Evolutionary conservation across 2,329 filamentous ascomycete genomes (phyloP), one percentile per base, ranked within the genome.

Genomic region (Colletotrichum horii): DNA sequence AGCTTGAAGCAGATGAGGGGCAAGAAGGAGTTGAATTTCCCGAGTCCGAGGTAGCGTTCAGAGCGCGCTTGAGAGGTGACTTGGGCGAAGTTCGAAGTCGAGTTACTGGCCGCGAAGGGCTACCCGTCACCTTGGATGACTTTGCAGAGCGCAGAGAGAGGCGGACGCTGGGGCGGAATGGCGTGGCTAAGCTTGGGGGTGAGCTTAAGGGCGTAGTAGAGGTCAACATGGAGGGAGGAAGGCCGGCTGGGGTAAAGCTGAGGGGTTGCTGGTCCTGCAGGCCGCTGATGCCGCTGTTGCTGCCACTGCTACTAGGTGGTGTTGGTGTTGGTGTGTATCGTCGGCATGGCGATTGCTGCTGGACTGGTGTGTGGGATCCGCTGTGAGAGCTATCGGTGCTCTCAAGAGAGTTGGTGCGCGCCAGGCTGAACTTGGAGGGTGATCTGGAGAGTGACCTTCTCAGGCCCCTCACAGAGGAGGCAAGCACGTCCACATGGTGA

Each of bases 381-480:
- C 72, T 76, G 61, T 87, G 85, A 71, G 92, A 91, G 77, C 83
- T 82, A 38, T 89, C 85, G 16, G 88, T 87, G 73, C 83, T 85
- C 77, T 88, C 58, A 11, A 62, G 86, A 1, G 89, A 90, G 60
- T 84, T 84, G 61, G 86, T 83, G 77, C 89, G 88, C 66, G 84
- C 83, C 43, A 97, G 87, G 72, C 91, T 90, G 83, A 97, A 96
- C 84, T 97, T 98, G 36, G 96, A 98, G 14, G 96, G 96, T n/a
- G 96, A 98, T 80, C 96, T 92, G 73, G 96, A 98, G 78, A 98
- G 89, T 30, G 96, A 98, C 79, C 95, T 94, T 78, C 96, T 91
- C 74, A 98, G 89, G 80, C 95, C 94, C 82, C 95, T 92, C 78
- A 98, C 94, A 75, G 94, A 93, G 66, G 94, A 93, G 77, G 94